Base-by-base conservation (phyloP, 495 filamentous ascomycete species). In the Friedmanniomyces simplex region DNA sequence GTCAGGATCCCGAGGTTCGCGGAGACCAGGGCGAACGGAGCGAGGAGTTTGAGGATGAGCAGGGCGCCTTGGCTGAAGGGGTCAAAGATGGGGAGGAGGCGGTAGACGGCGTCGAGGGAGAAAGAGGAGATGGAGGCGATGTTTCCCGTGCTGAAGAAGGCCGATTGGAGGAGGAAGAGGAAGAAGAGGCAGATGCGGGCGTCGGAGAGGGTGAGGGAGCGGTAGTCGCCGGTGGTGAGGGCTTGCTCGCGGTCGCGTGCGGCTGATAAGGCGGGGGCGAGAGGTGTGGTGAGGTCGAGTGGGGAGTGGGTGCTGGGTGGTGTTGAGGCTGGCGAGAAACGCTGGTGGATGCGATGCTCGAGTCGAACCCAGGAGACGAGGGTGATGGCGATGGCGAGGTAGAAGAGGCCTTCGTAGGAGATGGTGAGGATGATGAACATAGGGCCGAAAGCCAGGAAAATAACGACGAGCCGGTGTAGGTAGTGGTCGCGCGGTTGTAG, bases 71-170 rank as follows among this genome's bases (percentile, higher is more conserved):
- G 94, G 42, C 82, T 87, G 68, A 96, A 96, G 24, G 93, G 94
- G 64, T 88, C 83, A 72, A 99, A 99, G 62, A 97, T 74, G 11
- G 94, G 94, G 54, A 97, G 79, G n/a, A 99, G 82, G 13, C 94
- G 87, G 72, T 76, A 81, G 25, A 99, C 93, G 67, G 83, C 87
- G 47, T 96, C 93, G 18, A 99, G 77, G 37, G 85, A 90, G 79
- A 99, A 99, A 10, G 91, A 88, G 32, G 91, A 95, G 54, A 99
- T 71, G 5, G 90, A 96, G 5, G 94, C 93, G 50, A 99, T 82
- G 72, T 99, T 99, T 59, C 94, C 94, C 1, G 91, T 96, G 73
- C 85, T 85, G 79, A 99, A 99, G 76, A 99, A 99, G 36, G 87
- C 94, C 22, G 90, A 87, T 71, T 97, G 91, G 16, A 99, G 79